Evolutionary conservation across 257 asterid species (phyloP), one percentile per base, ranked within the genome.

Genomic region (Penstemon newberryi): DNA sequence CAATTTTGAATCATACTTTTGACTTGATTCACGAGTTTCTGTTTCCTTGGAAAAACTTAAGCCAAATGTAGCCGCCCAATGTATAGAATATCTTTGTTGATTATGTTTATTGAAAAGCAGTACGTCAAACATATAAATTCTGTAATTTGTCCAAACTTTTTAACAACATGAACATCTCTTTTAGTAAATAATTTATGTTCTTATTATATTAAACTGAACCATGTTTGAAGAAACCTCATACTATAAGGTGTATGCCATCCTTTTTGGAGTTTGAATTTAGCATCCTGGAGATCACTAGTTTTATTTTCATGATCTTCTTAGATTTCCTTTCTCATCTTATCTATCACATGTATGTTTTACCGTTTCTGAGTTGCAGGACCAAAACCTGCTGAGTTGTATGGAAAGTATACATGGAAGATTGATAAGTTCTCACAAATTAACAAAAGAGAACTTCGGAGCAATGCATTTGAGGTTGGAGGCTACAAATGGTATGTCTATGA

Each of bases 381-480:
- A 38, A 81, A 75, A 70, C 91, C 87, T 73, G 70, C 84, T 1
- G 84, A 81, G 8, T 79, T 85, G 42, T 83, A 75, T 71, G 91
- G 88, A 68, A 83, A 73, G 67, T 58, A 79, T 60, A 83, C 89
- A 0, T 85, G 91, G 91, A 83, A 83, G 77, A 83, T 85, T 55
- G 82, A 85, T 18, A 83, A 85, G 51, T 85, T 79, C 69, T 77
- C 86, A 44, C 86, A 83, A 75, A 77, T 81, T 38, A 83, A 79
- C 75, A 83, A 83, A 79, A 70, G 86, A 73, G 91, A 85, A 70
- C 86, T 83, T 47, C 79, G 85, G 64, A 81, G 88, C 77, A 75
- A 77, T 65, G 82, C 83, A 56, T 85, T 85, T 79, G 89, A 85
- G 72, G 84, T 79, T 74, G 91, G 91, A 43, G 83, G 91, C 74